Base-by-base conservation (phyloP, 2,329 filamentous ascomycete species). In the Nemania sp. region DNA sequence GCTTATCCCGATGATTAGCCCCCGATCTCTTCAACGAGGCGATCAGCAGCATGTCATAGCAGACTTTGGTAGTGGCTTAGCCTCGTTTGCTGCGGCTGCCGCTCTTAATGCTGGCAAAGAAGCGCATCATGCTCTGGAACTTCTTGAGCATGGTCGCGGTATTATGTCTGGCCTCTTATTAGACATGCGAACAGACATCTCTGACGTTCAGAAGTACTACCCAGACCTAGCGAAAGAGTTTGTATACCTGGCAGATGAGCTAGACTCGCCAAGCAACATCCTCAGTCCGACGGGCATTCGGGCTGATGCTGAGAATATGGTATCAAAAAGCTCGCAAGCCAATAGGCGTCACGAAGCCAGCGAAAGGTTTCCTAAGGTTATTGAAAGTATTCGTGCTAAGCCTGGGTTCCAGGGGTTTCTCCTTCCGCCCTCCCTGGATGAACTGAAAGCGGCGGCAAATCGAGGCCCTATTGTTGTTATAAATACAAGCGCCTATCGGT, bases 101-200 rank as follows among this genome's bases (percentile, higher is more conserved):
- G 32, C 59, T 42, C 37, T 69, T 3, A 48, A 67, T 18, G 52
- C 57, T 5, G 57, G 54, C n/a, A 43, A 42, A 17, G 10, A 10
- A 6, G 13, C 59, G 6, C 47, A 54, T 47, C 17, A 59, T n/a
- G 66, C 66, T 7, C 5, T 69, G 12, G 17, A 39, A 15, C 37
- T 62, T 10, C 50, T 68, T n/a, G 67, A 69, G 21, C 51, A 63
- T n/a, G 66, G 65, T 6, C 62, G 66, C 3, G 56, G 63, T 10
- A 42, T 69, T 15, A 67, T 69, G 21, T 48, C 59, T n/a, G 46
- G 57, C 18, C 35, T 57, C 48, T 60, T 2, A 25, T 65, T n/a
- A n/a, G 62, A 63, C 12, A 61, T 54, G n/a, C 65, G 57, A 13
- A 59, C 7, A 13, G 25, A 65, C 25, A 45, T 67, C n/a, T 56